Evolutionary conservation across 129 eudicot genomes (phyloP).

Genomic region (Gnaphalium uliginosum): DNA sequence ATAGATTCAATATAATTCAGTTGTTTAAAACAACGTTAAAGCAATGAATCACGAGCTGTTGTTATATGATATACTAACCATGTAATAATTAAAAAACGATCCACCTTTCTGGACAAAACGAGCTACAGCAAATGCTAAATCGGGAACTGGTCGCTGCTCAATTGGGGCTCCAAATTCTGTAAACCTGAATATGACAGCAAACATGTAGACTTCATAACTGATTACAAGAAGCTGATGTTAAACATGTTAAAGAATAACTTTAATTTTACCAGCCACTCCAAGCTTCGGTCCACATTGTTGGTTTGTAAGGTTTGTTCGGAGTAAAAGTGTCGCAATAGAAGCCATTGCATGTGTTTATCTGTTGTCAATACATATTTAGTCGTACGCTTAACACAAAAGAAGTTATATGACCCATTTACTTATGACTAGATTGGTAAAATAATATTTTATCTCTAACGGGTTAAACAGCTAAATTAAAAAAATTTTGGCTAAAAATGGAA

Average conservation of each 20-base stretch:
- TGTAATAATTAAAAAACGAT: constrained; percentile 81
- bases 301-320: constrained; percentile 91
- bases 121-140: constrained; percentile 93
- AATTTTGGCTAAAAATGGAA: neutral
- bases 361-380: constrained; percentile 14
- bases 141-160: constrained; percentile 82
- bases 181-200: constrained; percentile 49
- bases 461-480: neutral
- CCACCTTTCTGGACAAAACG: constrained; percentile 88
- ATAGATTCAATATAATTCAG: neutral
- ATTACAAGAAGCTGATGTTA: neutral
- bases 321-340: constrained; percentile 76
- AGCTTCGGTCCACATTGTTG: constrained; percentile 94
- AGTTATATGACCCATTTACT: neutral
- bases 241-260: neutral
- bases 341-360: constrained; percentile 97
- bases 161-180: constrained; percentile 79
- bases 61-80: constrained; percentile 50
- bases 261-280: constrained; percentile 91
- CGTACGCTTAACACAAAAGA: neutral
- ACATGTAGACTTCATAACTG: neutral
- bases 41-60: neutral
- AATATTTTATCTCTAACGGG: neutral
- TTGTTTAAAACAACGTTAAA: neutral
- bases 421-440: neutral